phyloP scores from a whole-genome alignment of 2,329 filamentous ascomycete species.

The Pseudogymnoascus destructans region DNA sequence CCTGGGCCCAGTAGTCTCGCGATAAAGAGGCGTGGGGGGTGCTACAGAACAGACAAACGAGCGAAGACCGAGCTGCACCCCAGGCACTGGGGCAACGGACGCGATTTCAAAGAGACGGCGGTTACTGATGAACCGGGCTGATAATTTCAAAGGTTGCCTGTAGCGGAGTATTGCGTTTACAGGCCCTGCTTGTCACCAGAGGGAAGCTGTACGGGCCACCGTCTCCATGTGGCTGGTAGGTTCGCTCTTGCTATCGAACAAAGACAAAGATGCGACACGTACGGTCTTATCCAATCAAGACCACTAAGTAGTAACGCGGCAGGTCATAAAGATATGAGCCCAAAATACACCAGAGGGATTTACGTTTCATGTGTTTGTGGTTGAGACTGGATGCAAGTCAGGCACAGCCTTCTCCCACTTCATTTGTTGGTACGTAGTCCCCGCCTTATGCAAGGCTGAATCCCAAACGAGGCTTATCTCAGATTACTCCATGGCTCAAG shows the following conservation, averaged over 20 bases:
- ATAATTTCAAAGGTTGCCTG: slow-evolving; percentile 1
- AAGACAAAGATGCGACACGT: not conserved
- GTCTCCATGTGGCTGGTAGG: slow-evolving; percentile 3
- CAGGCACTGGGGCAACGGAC: not conserved
- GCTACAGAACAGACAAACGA: not conserved
- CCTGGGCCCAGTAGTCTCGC: not conserved
- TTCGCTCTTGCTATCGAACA: not conserved
- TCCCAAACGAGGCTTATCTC: slow-evolving; percentile 1
- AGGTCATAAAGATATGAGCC: not conserved
- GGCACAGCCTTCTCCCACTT: slow-evolving; percentile 7
- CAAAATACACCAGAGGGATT: not conserved
- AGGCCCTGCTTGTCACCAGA: slow-evolving; percentile 5
- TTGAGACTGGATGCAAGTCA: not conserved
- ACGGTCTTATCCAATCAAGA: slow-evolving; percentile 1
- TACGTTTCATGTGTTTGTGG: not conserved
- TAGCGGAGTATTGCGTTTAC: not conserved
- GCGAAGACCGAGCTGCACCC: not conserved
- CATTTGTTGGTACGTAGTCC: slow-evolving; percentile 4
- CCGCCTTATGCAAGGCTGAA: slow-evolving; percentile 8
- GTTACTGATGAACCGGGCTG: not conserved
- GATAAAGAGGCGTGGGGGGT: not conserved
- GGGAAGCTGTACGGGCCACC: not conserved
- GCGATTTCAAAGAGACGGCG: not conserved
- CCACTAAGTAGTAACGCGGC: not conserved
- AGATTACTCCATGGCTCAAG: not conserved